These are phyloP conservation scores for Diplocarpon mali DNA, from an alignment of 2,329 filamentous ascomycete genomes.

Conservation along the genomic window DNA sequence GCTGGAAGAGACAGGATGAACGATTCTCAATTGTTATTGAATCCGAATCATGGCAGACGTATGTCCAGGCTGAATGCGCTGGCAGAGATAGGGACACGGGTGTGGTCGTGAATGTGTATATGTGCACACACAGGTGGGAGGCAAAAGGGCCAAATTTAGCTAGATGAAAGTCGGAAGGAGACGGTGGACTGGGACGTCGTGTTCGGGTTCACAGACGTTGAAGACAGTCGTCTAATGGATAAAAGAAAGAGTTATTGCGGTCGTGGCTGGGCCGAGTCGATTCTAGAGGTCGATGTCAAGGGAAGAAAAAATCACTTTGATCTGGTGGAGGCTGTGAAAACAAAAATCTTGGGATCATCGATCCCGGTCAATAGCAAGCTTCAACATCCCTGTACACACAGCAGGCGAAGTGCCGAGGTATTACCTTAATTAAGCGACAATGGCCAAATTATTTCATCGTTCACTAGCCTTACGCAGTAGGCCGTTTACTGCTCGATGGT, in stretches of 20 bases:
- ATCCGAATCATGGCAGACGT: slow-evolving; percentile 26
- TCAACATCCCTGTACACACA: not conserved
- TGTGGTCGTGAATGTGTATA: not conserved
- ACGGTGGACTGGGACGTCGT: not conserved
- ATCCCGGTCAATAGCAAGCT: too few relatives aligned
- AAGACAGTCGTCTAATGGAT: not conserved
- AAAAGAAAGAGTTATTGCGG: not conserved
- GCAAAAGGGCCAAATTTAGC: not conserved
- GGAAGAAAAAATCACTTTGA: too few relatives aligned
- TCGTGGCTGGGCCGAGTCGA: not conserved
- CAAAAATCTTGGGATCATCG: slow-evolving; percentile 1
- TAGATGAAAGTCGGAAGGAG: slow-evolving; percentile 1
- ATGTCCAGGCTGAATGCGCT: slow-evolving; percentile 20
- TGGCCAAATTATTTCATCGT: not conserved
- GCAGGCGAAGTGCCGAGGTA: too few relatives aligned
- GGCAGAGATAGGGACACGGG: slow-evolving; percentile 3
- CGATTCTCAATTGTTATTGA: slow-evolving; percentile 25
- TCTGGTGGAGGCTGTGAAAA: not conserved
- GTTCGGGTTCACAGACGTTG: not conserved
- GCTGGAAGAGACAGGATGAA: slow-evolving; percentile 34
- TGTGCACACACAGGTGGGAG: slow-evolving; percentile 10
- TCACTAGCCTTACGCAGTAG: not conserved
- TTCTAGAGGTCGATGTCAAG: not conserved
- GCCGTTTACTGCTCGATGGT: too few relatives aligned
- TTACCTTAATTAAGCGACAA: not conserved